Base-by-base conservation (phyloP, 2,329 filamentous ascomycete genomes). In the Monosporascus sp. region DNA sequence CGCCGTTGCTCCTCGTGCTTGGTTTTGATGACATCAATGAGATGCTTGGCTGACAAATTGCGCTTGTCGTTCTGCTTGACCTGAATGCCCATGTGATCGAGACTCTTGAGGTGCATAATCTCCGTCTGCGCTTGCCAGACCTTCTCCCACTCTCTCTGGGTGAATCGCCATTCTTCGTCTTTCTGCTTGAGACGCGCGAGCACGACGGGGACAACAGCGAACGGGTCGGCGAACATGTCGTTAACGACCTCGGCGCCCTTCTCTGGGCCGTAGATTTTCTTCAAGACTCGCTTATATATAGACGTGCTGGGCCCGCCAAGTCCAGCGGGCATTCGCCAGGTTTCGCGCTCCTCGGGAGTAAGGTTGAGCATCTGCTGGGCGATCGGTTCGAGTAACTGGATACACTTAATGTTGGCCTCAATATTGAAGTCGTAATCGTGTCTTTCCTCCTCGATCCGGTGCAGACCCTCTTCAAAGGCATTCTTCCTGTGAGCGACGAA, bases 351-450 rank as follows among this genome's bases (percentile, higher is more conserved):
- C 3, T 81, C 73, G 6, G 90, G 79, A 8, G 81, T 82, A 81
- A 97, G 87, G 43, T 88, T 86, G 17, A 92, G 79, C 71, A 99
- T 89, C 65, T 95, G 88, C 66, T 96, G 91, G 1, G 91, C 91
- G 54, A 97, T 90, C 0, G 94, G 94, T 69, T 97, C 93, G 41
- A 99, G 83, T 5, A 99, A 85, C 71, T 97, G 94, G 55, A 99
- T 96, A 49, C 94, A 97, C 61, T 96, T 92, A 56, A 88, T 84
- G 66, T 94, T 96, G 8, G 91, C 90, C 73, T 99, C 94, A 51
- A 99, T 97, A 67, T 97, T 94, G 73, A 95, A 96, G 70, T 99
- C 94, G 64, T 99, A 99, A 67, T 99, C 94, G 67, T 99, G 94
- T 5, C 94, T 88, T 70, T 99, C 94, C 71, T 99, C 94, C 71